Evolutionary conservation across 208 protist genomes (phyloP).

Genomic region (Trypanosoma cruzi): DNA sequence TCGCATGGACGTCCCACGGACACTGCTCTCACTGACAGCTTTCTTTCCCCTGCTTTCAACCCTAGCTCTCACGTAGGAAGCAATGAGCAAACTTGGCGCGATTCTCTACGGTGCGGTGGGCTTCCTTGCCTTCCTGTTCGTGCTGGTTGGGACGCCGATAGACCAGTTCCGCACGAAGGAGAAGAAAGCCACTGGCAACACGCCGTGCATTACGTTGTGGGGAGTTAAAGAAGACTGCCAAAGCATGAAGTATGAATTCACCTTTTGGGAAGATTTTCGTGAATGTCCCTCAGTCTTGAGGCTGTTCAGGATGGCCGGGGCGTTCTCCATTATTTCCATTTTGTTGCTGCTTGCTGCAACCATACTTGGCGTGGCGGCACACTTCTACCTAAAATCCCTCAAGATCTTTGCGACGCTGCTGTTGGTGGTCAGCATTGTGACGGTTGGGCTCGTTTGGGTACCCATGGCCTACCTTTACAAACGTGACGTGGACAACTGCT

Average conservation of each 20-base stretch:
- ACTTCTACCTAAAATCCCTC: conserved; percentile 49
- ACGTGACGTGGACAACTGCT: conserved; percentile 26
- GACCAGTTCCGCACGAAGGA: conserved; percentile 43
- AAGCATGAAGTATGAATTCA: conserved; percentile 19
- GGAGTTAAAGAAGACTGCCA: conserved; percentile 41
- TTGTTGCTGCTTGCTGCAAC: conserved; percentile 26
- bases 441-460: conserved; percentile 35
- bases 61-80: not conserved
- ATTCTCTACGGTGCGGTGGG: conserved; percentile 39
- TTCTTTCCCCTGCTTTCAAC: not conserved
- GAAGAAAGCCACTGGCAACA: conserved; percentile 28
- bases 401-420: conserved; percentile 36
- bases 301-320: conserved; percentile 46
- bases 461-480: conserved; percentile 36
- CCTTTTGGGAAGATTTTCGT: conserved; percentile 21
- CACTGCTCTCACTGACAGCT: not conserved
- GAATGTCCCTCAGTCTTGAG: conserved; percentile 25
- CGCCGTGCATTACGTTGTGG: conserved; percentile 54
- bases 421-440: conserved; percentile 27
- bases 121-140: conserved; percentile 43
- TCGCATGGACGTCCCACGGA: not conserved
- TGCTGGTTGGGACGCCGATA: conserved; percentile 48
- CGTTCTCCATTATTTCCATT: too few species aligned
- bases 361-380: conserved; percentile 27
- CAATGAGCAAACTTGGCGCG: conserved; percentile 27